Evolutionary conservation across 176 grass and related monocot species (phyloP).

Genomic region (barley (Hordeum vulgare)): DNA sequence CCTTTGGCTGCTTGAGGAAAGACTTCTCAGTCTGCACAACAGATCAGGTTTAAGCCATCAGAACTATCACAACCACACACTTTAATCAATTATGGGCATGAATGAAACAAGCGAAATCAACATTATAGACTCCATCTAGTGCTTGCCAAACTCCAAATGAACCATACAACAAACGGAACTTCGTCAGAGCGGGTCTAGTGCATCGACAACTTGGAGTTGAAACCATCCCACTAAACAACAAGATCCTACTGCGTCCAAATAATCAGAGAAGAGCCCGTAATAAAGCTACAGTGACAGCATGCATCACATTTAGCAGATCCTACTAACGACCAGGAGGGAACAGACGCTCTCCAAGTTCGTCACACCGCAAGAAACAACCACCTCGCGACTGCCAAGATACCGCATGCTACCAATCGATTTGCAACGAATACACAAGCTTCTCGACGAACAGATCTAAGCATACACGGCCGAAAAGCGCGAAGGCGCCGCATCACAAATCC

Average conservation of each 20-base stretch:
- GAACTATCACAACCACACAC: neutral
- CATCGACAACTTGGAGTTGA: too few species aligned
- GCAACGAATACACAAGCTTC: neutral
- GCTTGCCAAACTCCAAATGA: neutral
- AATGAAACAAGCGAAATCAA: neutral
- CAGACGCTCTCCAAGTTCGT: too few species aligned
- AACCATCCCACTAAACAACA: too few species aligned
- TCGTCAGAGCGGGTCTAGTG: too few species aligned
- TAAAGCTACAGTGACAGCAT: too few species aligned
- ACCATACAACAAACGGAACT: too few species aligned
- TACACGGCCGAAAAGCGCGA: neutral
- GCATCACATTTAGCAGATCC: neutral
- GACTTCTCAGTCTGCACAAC: conserved; percentile 67
- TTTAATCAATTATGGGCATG: neutral
- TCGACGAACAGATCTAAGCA: neutral
- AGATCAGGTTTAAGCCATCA: neutral
- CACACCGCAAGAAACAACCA: too few species aligned
- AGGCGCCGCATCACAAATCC: neutral
- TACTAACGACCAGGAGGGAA: neutral
- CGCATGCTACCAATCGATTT: neutral
- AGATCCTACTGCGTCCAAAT: neutral
- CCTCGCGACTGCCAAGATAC: too few species aligned
- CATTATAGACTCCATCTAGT: neutral
- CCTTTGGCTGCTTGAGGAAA: conserved; percentile 91
- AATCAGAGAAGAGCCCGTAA: too few species aligned